Evolutionary conservation across 2,329 filamentous ascomycete species (phyloP), one percentile per base, ranked within the genome.

Genomic region (Colletotrichum salicis): DNA sequence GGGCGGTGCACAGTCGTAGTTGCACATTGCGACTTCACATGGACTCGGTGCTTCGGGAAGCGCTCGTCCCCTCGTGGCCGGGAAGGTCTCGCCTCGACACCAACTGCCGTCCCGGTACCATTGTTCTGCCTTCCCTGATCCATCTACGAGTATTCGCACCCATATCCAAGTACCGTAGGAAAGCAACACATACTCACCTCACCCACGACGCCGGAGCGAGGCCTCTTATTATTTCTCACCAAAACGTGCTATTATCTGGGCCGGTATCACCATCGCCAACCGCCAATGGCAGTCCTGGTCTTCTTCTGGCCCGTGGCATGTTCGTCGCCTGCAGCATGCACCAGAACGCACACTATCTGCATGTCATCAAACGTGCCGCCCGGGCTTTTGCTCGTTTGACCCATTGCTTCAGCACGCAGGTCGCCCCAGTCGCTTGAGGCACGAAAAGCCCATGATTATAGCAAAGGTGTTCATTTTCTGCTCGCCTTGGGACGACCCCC

Each of bases 351-450:
- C 33, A 60, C 33, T 48, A 45, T 48, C 52, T 52, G 60, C 48
- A 31, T 63, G 35, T 41, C 59, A 69, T 71, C 69, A 71, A 64
- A 71, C 69, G 37, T 31, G 64, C 37, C 45, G 48, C 41, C 22
- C 56, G 64, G 52, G 24, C 64, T 45, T 33, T 57, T 24, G 54
- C 37, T 56, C 45, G 65, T 71, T 61, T 71, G 69, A 71, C 59
- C 65, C 69, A 57, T 55, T 22, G 11, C 33, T 4, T 56, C 51
- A 31, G 35, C 41, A 55, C n/a, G 61, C 51, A 13, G 2, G 6
- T 11, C 24, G 10, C 65, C 57, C 59, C 55, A 69, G 65, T 54
- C 69, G 60, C 35, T 69, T 55, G 69, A 69, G 65, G 69, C 65
- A 58, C 48, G 45, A 13, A 41, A 41, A 54, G 27, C 7, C 33